Evolutionary conservation across 257 asterid species (phyloP).

Genomic region (Anisodus tanguticus): DNA sequence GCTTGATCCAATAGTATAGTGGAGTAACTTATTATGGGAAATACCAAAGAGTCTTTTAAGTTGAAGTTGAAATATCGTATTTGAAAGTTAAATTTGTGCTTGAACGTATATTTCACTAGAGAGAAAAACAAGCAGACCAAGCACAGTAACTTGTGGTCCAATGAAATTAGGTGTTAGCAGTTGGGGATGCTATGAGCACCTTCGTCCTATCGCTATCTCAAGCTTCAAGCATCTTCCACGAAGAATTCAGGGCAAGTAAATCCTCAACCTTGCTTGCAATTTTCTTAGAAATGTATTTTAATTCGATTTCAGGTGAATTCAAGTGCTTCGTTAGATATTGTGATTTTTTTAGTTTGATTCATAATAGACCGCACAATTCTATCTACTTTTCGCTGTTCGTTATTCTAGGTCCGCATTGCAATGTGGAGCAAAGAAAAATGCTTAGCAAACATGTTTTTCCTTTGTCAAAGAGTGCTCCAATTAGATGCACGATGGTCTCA

Average conservation of each 20-base stretch:
- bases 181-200: constrained; percentile 34
- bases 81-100: too few species aligned
- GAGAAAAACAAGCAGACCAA: background rate
- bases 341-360: background rate
- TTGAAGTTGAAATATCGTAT: too few species aligned
- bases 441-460: constrained; percentile 34
- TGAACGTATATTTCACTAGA: too few species aligned
- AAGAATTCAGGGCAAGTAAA: constrained; percentile 37
- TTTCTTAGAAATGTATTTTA: background rate
- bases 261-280: background rate
- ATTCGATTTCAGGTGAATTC: background rate
- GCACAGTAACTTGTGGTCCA: background rate
- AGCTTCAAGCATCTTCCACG: constrained; percentile 38
- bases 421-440: constrained; percentile 33
- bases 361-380: too few species aligned
- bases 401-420: background rate
- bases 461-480: constrained; percentile 41
- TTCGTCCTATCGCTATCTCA: constrained; percentile 32
- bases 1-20: background rate
- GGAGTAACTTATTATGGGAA: background rate
- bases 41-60: too few species aligned
- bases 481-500: constrained; percentile 30
- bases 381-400: background rate
- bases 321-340: background rate
- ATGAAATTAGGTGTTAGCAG: constrained; percentile 27